Conservation (phyloP, 192 early-diverging fungal genomes). For the Gryganskiella cystojenkinii region DNA sequence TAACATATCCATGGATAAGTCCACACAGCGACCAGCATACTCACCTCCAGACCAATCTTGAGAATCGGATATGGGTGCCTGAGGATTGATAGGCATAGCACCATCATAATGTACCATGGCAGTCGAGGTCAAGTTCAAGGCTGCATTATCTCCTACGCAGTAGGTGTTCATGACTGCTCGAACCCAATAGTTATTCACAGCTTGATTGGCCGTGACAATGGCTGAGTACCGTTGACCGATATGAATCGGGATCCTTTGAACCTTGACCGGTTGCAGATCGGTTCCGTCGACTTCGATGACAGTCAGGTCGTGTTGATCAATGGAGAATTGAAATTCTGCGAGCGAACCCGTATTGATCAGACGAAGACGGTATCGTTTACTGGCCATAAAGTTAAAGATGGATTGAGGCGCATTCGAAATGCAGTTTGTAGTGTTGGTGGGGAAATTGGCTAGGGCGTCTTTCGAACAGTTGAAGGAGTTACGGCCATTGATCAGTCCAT, state of each 20-base stretch:
- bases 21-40: conserved; percentile 3
- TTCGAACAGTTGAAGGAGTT: conserved; percentile 16
- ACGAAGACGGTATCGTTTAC: conserved; percentile 40
- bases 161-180: conserved; percentile 37
- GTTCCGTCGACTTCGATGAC: conserved; percentile 56
- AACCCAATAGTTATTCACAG: conserved; percentile 49
- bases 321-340: conserved; percentile 42
- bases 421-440: conserved; percentile 1
- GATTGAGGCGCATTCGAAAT: conserved; percentile 6
- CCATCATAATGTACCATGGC: conserved; percentile 48
- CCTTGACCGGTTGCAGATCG: conserved; percentile 23
- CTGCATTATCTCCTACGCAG: conserved; percentile 22
- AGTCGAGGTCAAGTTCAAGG: conserved; percentile 16
- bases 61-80: conserved; percentile 10
- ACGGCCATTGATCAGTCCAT: conserved; percentile 28
- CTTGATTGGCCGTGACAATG: conserved; percentile 53
- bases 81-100: conserved; percentile 12
- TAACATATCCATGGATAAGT: conserved; percentile 11
- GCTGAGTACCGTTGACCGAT: conserved; percentile 58
- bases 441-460: conserved; percentile 6
- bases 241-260: conserved; percentile 38
- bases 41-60: conserved; percentile 6
- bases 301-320: conserved; percentile 48
- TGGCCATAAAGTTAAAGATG: conserved; percentile 23
- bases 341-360: conserved; percentile 44